phyloP scores from a whole-genome alignment of 805 yeast genomes.

The Wickerhamiella dianesei region DNA sequence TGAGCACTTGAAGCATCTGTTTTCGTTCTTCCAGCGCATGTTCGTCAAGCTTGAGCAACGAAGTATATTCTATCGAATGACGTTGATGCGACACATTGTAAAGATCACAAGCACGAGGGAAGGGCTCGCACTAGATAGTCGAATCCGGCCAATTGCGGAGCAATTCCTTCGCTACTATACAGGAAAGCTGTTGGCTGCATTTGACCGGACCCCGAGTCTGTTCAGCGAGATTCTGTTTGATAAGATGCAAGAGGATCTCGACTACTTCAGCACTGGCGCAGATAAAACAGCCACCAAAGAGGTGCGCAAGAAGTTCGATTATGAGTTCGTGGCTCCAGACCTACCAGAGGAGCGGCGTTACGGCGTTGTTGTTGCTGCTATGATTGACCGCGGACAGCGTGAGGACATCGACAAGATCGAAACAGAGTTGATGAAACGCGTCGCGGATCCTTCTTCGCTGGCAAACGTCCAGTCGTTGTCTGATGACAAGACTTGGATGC shows the following conservation, averaged over 20 bases:
- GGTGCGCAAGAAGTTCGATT: constrained; percentile 6
- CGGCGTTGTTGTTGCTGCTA: constrained; percentile 37
- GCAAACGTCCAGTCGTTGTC: constrained; percentile 15
- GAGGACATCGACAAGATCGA: constrained; percentile 34
- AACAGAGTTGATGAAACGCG: constrained; percentile 27
- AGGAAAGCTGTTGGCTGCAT: constrained; percentile 38
- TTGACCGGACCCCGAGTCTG: constrained; percentile 39
- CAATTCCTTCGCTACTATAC: constrained; percentile 54
- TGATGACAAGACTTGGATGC: constrained; percentile 17
- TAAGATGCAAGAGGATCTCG: constrained; percentile 32
- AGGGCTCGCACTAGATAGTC: constrained; percentile 33
- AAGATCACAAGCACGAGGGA: constrained; percentile 35
- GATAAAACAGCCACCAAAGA: constrained; percentile 19
- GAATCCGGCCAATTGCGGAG: constrained; percentile 45
- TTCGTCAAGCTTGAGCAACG: constrained; percentile 51
- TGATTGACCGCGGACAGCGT: constrained; percentile 34
- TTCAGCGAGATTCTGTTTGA: constrained; percentile 57
- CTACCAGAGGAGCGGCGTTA: constrained; percentile 33
- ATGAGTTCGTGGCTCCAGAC: constrained; percentile 17
- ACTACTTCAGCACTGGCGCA: constrained; percentile 51
- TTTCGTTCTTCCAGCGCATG: constrained; percentile 58
- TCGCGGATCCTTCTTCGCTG: constrained; percentile 11
- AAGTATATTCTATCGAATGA: constrained; percentile 50
- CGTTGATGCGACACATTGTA: constrained; percentile 50
- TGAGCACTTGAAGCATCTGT: constrained; percentile 44